Conservation (phyloP, 2,329 filamentous ascomycete species). For the Penicillium sp. region DNA sequence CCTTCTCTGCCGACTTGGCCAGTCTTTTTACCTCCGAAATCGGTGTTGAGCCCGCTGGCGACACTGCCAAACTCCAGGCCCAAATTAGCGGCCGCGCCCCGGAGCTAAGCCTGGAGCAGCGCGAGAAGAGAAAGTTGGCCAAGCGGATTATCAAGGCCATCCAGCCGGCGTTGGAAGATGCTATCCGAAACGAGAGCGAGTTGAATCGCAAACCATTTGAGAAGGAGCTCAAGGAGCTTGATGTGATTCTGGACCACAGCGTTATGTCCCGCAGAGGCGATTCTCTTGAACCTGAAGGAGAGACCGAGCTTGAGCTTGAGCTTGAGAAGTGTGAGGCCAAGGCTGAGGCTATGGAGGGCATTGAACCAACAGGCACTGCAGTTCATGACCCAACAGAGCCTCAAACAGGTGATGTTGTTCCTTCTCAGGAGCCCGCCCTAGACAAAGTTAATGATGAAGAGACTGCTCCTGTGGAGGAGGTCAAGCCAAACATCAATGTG, state of each 20-base stretch:
- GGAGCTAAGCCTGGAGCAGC: slow-evolving; percentile 60
- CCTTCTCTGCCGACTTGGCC: slow-evolving; percentile 60
- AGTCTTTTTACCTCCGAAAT: slow-evolving; percentile 56
- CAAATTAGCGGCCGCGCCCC: slow-evolving; percentile 49
- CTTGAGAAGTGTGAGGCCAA: slow-evolving; percentile 26
- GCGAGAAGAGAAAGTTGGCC: slow-evolving; percentile 77
- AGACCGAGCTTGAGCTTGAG: slow-evolving; percentile 37
- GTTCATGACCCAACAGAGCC: slow-evolving; percentile 12
- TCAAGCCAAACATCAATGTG: slow-evolving; percentile 24
- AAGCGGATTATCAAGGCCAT: slow-evolving; percentile 85
- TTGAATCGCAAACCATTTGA: slow-evolving; percentile 69
- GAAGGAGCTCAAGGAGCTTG: slow-evolving; percentile 68
- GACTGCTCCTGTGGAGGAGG: slow-evolving; percentile 18
- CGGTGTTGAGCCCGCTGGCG: slow-evolving; percentile 48
- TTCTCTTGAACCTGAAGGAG: slow-evolving; percentile 43
- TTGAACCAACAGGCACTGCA: slow-evolving; percentile 14
- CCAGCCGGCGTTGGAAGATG: slow-evolving; percentile 72
- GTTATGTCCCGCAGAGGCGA: slow-evolving; percentile 53
- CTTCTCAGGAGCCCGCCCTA: slow-evolving; percentile 8
- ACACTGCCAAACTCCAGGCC: slow-evolving; percentile 49
- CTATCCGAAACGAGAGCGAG: slow-evolving; percentile 76
- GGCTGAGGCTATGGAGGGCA: slow-evolving; percentile 26
- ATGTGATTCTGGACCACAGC: slow-evolving; percentile 67
- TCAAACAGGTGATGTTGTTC: slow-evolving; percentile 5
- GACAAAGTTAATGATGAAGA: slow-evolving; percentile 26